A percentile compares a stretch with the other conserved stretches of the same genome.
Conservation (phyloP, 2,329 filamentous ascomycete genomes). For the Fusarium sp. region DNA sequence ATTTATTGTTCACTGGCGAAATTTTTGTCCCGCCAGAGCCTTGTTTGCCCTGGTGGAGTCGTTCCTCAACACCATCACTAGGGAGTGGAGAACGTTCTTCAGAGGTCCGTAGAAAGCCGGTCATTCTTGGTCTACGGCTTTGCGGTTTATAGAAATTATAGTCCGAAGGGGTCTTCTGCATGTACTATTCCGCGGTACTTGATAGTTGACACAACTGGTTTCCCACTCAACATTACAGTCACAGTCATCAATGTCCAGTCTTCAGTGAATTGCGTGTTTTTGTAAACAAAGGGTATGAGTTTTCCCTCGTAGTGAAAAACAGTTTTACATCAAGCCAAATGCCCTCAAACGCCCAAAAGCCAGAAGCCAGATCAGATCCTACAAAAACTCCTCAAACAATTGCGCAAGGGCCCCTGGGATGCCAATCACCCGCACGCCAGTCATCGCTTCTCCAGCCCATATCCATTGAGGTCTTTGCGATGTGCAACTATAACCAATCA, state of each 20-base stretch:
- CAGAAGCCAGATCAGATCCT: slow-evolving; percentile 50
- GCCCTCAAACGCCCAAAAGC: slow-evolving; percentile 53
- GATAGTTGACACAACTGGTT: background rate
- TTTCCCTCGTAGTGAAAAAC: slow-evolving; percentile 49
- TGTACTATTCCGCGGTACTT: background rate
- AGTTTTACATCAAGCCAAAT: slow-evolving; percentile 51
- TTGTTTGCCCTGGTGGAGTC: slow-evolving; percentile 46
- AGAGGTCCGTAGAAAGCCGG: background rate
- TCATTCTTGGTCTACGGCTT: background rate
- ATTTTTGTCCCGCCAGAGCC: slow-evolving; percentile 39
- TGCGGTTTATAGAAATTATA: background rate
- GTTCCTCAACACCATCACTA: slow-evolving; percentile 1
- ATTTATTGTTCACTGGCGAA: slow-evolving; percentile 30
- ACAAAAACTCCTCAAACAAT: slow-evolving; percentile 53
- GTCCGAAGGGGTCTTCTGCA: background rate
- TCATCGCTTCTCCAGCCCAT: slow-evolving; percentile 24
- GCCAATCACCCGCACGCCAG: slow-evolving; percentile 26
- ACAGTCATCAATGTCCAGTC: background rate
- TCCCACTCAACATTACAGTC: background rate
- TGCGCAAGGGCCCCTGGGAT: slow-evolving; percentile 43
- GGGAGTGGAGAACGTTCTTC: background rate
- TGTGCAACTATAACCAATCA: slow-evolving; percentile 18
- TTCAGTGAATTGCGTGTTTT: slow-evolving; percentile 44
- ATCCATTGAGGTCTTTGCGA: background rate
- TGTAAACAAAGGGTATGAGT: slow-evolving; percentile 50